A percentile compares a stretch with the other conserved stretches of the same genome.
These are phyloP conservation scores for Apiospora kogelbergensis DNA, from an alignment of 2,329 filamentous ascomycete genomes.

Conservation along the genomic window DNA sequence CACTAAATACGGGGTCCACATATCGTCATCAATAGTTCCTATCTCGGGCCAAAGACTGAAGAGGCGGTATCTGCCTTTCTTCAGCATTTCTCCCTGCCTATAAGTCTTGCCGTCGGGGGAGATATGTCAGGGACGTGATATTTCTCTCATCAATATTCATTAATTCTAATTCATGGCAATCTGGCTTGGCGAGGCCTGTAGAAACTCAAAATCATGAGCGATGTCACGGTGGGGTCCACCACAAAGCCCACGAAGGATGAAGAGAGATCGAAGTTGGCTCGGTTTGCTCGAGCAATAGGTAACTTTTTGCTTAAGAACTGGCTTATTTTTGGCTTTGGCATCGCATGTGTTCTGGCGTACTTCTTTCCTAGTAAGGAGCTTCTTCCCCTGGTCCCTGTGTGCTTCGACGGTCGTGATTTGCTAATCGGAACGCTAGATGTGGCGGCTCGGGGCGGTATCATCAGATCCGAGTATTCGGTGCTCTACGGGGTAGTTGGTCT, in stretches of 20 bases:
- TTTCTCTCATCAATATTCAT: neutral
- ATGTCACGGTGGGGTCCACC: neutral
- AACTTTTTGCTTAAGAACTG: constrained; percentile 29
- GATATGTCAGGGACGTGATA: neutral
- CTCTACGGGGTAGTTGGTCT: constrained; percentile 68
- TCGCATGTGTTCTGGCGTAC: constrained; percentile 31
- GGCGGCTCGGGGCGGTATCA: constrained; percentile 46
- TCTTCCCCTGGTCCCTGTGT: neutral
- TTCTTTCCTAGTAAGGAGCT: constrained; percentile 43
- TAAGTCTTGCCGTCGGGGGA: neutral
- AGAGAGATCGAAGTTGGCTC: constrained; percentile 7
- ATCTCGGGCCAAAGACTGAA: neutral
- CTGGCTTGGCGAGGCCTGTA: neutral
- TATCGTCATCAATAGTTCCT: constrained; percentile 1
- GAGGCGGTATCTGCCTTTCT: neutral
- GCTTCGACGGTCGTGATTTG: neutral
- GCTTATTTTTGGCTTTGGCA: constrained; percentile 30
- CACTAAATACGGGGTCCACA: neutral
- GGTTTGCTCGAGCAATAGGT: constrained; percentile 17
- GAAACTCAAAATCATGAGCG: neutral
- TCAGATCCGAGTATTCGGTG: constrained; percentile 58
- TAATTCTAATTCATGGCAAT: neutral
- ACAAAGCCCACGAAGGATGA: neutral
- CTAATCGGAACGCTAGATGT: constrained; percentile 36
- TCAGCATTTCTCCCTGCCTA: neutral